phyloP scores from a whole-genome alignment of 345 rosid genomes.

The Clarkia xantiana region DNA sequence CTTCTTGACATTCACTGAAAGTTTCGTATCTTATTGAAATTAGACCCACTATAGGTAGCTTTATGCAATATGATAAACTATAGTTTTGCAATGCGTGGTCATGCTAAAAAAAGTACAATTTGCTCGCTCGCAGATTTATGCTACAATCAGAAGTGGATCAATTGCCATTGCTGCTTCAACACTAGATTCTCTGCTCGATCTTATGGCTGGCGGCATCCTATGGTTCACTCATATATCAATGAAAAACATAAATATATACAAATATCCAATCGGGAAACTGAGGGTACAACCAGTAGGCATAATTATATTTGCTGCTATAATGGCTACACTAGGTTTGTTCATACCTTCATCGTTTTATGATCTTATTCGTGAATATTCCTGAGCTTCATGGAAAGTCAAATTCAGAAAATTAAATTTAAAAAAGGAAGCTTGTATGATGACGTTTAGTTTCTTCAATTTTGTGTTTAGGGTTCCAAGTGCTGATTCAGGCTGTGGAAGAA shows the following conservation, averaged over 20 bases:
- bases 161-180: conserved; percentile 95
- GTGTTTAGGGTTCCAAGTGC: conserved; percentile 59
- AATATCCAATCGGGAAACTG: conserved; percentile 89
- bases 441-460: not conserved
- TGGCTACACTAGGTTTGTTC: conserved; percentile 88
- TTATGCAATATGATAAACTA: no score
- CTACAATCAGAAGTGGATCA: conserved; percentile 79
- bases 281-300: conserved; percentile 95
- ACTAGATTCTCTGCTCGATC: conserved; percentile 83
- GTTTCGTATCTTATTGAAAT: no score
- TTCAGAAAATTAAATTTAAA: no score
- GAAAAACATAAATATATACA: conserved; percentile 71
- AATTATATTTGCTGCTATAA: conserved; percentile 77
- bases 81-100: not conserved
- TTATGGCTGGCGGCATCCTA: conserved; percentile 90
- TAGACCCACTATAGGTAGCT: no score
- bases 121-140: conserved; percentile 38
- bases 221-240: conserved; percentile 88
- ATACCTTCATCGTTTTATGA: not conserved
- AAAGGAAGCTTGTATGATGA: no score
- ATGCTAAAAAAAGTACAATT: no score
- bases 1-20: not conserved
- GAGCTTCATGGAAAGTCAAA: not conserved
- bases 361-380: no score
- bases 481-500: conserved; percentile 60